Conservation (phyloP, 306 rosid species). For the Datisca glomerata region DNA sequence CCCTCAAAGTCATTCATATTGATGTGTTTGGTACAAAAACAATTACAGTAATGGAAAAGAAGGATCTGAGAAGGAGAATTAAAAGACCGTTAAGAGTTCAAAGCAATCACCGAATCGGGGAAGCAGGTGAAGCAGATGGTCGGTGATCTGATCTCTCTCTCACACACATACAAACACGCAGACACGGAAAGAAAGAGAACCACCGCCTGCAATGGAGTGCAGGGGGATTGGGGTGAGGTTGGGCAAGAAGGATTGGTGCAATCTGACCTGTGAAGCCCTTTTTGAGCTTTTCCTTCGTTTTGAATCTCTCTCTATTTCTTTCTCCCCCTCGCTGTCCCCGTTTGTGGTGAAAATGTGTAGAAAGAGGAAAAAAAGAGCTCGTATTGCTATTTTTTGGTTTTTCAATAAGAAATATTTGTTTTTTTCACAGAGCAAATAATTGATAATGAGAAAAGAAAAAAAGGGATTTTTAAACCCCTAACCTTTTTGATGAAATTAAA, state of each 20-base stretch:
- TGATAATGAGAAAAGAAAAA: too few species aligned
- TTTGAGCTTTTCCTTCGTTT: too few species aligned
- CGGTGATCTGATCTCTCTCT: not conserved
- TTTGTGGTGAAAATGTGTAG: not conserved
- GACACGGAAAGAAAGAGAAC: not conserved
- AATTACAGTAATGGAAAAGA: too few species aligned
- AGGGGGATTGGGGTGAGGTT: too few species aligned
- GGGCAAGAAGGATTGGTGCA: not conserved
- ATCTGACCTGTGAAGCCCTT: not conserved
- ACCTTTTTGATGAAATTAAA: too few species aligned
- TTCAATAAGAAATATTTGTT: too few species aligned
- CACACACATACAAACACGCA: not conserved
- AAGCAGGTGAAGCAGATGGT: not conserved
- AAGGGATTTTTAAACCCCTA: too few species aligned
- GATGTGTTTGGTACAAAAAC: too few species aligned
- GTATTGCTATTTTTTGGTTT: too few species aligned
- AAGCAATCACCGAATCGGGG: too few species aligned
- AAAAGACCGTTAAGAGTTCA: not conserved
- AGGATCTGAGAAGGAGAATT: not conserved
- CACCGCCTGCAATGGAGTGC: not conserved
- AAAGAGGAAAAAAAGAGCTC: not conserved
- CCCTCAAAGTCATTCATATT: slow-evolving; percentile 90
- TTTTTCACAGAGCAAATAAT: too few species aligned
- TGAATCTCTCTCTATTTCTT: not conserved
- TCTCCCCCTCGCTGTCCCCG: not conserved